phyloP scores from a whole-genome alignment of 331 rosid genomes.

The Arachis monticola region DNA sequence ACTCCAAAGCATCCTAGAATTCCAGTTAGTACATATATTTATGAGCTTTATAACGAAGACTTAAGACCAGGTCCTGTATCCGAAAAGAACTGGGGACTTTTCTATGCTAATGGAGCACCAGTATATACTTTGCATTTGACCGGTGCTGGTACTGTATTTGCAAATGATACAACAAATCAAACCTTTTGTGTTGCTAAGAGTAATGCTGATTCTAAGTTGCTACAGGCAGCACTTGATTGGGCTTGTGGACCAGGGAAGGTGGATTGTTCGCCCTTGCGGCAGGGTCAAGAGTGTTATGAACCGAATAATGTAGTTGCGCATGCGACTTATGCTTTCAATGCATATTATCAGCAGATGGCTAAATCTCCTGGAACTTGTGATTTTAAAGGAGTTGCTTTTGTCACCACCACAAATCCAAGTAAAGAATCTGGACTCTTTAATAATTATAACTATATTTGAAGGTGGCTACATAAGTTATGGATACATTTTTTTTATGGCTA shows the following conservation, averaged over 20 bases:
- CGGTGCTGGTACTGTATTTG: constrained; percentile 86
- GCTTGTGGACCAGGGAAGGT: constrained; percentile 99
- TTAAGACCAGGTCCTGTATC: constrained; percentile 71
- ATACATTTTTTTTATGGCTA: too few species aligned
- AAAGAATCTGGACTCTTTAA: background rate
- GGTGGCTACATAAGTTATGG: too few species aligned
- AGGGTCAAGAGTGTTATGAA: constrained; percentile 82
- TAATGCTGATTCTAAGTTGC: constrained; percentile 73
- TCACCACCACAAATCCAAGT: constrained; percentile 93
- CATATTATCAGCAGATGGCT: constrained; percentile 81
- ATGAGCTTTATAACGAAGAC: constrained; percentile 97
- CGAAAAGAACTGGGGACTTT: constrained; percentile 93
- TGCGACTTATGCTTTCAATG: constrained; percentile 85
- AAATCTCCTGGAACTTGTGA: constrained; percentile 88
- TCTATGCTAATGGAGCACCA: constrained; percentile 69
- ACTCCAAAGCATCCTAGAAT: constrained; percentile 94
- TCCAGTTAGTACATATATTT: constrained; percentile 77
- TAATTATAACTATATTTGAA: too few species aligned
- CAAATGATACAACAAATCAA: constrained; percentile 93
- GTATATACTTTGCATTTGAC: constrained; percentile 82
- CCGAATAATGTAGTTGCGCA: constrained; percentile 79
- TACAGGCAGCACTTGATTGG: constrained; percentile 97
- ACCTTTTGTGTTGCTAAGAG: constrained; percentile 87
- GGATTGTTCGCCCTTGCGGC: constrained; percentile 77
- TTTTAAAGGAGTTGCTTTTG: constrained; percentile 89